Conservation (phyloP, 257 asterid species). For the Lycium ferocissimum region DNA sequence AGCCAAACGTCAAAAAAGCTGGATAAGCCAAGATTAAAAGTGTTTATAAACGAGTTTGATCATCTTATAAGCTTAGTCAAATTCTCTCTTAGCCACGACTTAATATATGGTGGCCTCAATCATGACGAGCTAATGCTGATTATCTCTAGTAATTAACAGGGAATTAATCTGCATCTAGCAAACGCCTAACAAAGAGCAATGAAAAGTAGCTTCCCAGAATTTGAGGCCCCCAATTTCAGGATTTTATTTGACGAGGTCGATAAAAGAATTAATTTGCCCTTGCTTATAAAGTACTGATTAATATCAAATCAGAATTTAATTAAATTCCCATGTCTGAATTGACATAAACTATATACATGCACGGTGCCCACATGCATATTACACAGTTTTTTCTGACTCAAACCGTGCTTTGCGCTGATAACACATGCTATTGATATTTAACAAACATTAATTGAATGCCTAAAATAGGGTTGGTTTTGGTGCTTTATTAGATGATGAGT, state of each 20-base stretch:
- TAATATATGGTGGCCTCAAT: no score
- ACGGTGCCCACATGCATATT: not conserved
- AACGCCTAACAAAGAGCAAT: not conserved
- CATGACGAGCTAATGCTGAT: not conserved
- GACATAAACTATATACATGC: not conserved
- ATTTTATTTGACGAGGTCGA: not conserved
- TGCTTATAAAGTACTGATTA: not conserved
- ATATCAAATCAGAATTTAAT: not conserved
- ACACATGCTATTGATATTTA: slow-evolving; percentile 27
- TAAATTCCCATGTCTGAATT: not conserved
- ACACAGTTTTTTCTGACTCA: not conserved
- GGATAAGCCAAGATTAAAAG: no score
- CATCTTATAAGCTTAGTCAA: no score
- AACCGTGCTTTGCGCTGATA: slow-evolving; percentile 11
- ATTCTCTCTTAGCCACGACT: no score
- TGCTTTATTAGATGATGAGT: slow-evolving; percentile 26
- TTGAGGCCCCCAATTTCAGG: not conserved
- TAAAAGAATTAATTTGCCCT: not conserved
- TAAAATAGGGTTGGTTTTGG: slow-evolving; percentile 13
- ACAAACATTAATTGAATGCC: not conserved
- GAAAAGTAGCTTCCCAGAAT: slow-evolving; percentile 7
- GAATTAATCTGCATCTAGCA: not conserved
- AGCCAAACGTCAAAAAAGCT: no score
- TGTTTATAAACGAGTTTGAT: no score
- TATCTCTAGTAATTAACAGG: no score